Evolutionary conservation across 306 rosid species (phyloP).

Genomic region (Alnus glutinosa): DNA sequence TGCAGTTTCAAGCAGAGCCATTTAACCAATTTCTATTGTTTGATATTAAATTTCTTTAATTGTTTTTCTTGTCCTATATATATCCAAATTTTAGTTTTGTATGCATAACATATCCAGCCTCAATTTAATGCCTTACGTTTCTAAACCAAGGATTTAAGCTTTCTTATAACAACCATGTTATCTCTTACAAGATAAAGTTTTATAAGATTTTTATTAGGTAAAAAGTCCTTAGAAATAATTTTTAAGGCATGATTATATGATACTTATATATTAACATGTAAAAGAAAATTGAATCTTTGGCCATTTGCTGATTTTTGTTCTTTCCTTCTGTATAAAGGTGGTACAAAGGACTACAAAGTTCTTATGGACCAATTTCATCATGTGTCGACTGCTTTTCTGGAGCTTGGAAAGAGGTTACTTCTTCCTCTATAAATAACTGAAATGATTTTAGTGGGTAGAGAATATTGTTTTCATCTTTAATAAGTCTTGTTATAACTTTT

Average conservation of each 20-base stretch:
- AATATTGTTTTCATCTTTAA: background rate
- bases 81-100: background rate
- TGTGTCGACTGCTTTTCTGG: conserved; percentile 90
- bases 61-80: background rate
- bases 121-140: background rate
- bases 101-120: background rate
- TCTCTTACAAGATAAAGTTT: background rate
- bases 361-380: conserved; percentile 97
- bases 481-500: background rate
- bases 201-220: background rate
- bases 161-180: background rate
- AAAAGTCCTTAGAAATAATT: background rate
- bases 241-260: conserved; percentile 12
- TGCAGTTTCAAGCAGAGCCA: background rate
- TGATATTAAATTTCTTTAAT: background rate
- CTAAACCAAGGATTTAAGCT: background rate
- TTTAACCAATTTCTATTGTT: background rate
- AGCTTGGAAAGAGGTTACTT: conserved; percentile 77
- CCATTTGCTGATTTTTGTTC: conserved; percentile 19
- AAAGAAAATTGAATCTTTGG: conserved; percentile 19
- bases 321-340: conserved; percentile 61
- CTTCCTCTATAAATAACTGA: conserved; percentile 7
- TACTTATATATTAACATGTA: conserved; percentile 11
- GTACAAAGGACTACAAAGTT: conserved; percentile 93
- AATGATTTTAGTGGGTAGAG: background rate